phyloP scores from a whole-genome alignment of 768 basidiomycete species.

The Boletellus emodensis region DNA sequence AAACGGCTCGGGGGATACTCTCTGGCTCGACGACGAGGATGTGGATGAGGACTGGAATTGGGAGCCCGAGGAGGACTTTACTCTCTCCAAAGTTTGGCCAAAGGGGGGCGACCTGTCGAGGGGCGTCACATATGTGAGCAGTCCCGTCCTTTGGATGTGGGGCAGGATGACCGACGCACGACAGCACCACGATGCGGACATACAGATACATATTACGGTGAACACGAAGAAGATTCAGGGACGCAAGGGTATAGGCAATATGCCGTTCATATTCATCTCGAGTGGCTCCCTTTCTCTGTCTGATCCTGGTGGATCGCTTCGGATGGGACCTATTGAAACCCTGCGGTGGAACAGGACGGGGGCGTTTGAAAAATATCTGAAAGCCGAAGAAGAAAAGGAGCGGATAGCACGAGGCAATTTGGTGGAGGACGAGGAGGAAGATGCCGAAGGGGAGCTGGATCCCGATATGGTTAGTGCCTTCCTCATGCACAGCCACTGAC shows the following conservation, averaged over 20 bases:
- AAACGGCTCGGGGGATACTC: conserved; percentile 36
- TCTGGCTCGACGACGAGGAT: conserved; percentile 28
- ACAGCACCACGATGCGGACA: conserved; percentile 51
- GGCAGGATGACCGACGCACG: background rate
- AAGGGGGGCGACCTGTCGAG: conserved; percentile 37
- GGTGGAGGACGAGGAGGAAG: conserved; percentile 20
- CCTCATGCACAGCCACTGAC: background rate
- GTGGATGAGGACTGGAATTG: conserved; percentile 55
- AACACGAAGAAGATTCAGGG: conserved; percentile 49
- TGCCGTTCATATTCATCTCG: conserved; percentile 57
- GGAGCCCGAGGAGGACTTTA: conserved; percentile 67
- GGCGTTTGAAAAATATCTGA: conserved; percentile 25
- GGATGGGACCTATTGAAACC: conserved; percentile 21
- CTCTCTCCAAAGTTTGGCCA: conserved; percentile 57
- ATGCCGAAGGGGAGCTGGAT: conserved; percentile 25
- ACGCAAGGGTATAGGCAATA: conserved; percentile 57
- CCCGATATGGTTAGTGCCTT: conserved; percentile 24
- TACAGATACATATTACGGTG: conserved; percentile 60
- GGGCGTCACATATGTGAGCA: conserved; percentile 62
- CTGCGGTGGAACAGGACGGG: conserved; percentile 30
- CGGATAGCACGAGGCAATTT: conserved; percentile 13
- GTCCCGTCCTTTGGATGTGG: background rate
- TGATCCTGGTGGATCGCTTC: conserved; percentile 20
- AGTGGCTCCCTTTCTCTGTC: conserved; percentile 36
- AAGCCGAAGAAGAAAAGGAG: conserved; percentile 28